A percentile compares a stretch with the other conserved stretches of the same genome.
Conservation (phyloP, 371 early-diverging fungal genomes). For the Mucor ambiguus region DNA sequence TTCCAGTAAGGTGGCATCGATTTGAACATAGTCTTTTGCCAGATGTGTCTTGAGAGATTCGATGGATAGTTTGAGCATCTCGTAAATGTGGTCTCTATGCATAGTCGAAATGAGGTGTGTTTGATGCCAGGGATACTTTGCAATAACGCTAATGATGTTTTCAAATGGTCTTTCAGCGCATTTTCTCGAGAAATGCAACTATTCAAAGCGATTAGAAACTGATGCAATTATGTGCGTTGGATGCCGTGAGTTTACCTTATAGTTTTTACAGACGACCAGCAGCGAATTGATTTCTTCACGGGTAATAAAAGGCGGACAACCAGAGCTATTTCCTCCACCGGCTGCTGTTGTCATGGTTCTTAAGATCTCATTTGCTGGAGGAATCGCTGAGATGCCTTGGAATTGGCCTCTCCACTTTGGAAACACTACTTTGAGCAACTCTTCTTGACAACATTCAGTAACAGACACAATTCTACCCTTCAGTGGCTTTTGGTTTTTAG, state of each 20-base stretch:
- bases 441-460: slow-evolving; percentile 64
- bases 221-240: background rate
- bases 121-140: slow-evolving; percentile 80
- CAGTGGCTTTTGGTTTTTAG: slow-evolving; percentile 56
- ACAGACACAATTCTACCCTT: slow-evolving; percentile 71
- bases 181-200: slow-evolving; percentile 77
- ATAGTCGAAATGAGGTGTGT: slow-evolving; percentile 60
- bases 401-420: slow-evolving; percentile 71
- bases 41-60: slow-evolving; percentile 67
- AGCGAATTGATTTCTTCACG: slow-evolving; percentile 76
- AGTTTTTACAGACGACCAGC: slow-evolving; percentile 71
- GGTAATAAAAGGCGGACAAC: slow-evolving; percentile 65
- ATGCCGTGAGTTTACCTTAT: slow-evolving; percentile 53
- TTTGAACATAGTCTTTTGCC: slow-evolving; percentile 64
- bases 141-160: slow-evolving; percentile 71
- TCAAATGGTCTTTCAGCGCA: slow-evolving; percentile 82
- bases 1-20: slow-evolving; percentile 60
- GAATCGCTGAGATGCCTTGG: slow-evolving; percentile 44
- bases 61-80: slow-evolving; percentile 65
- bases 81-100: slow-evolving; percentile 80
- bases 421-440: slow-evolving; percentile 65
- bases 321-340: slow-evolving; percentile 35
- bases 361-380: slow-evolving; percentile 37
- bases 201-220: background rate
- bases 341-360: slow-evolving; percentile 50